These are phyloP conservation scores for Ascochyta clinopodiicola DNA, from an alignment of 2,329 filamentous ascomycete genomes.

Conservation along the genomic window DNA sequence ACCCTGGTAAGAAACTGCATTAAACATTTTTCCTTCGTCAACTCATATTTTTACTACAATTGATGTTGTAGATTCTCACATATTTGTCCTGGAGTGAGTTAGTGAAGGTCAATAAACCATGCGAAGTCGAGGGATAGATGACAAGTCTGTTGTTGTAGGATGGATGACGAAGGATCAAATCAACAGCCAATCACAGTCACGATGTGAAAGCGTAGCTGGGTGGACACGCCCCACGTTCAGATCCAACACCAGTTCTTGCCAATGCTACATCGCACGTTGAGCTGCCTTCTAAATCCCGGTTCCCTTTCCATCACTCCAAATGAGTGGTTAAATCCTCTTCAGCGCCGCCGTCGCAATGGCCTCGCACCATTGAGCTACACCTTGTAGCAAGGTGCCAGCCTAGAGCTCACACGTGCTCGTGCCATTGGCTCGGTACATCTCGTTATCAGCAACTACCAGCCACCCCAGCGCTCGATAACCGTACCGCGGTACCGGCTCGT, in stretches of 20 bases:
- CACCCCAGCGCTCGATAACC: slow-evolving; percentile 1
- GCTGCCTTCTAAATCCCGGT: not conserved
- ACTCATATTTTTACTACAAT: not conserved
- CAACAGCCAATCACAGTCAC: not conserved
- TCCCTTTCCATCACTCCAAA: too few species aligned
- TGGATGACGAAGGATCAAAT: not conserved
- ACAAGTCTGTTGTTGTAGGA: not conserved
- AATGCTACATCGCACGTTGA: not conserved
- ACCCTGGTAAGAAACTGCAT: not conserved
- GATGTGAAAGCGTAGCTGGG: not conserved
- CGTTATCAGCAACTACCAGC: slow-evolving; percentile 11
- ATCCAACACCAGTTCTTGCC: not conserved
- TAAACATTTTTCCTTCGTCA: not conserved
- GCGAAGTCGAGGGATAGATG: not conserved
- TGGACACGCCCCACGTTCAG: not conserved
- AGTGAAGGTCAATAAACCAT: not conserved
- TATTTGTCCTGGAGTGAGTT: not conserved
- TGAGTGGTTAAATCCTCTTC: not conserved
- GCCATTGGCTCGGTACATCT: slow-evolving; percentile 11
- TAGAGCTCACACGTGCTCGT: slow-evolving; percentile 10
- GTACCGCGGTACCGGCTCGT: slow-evolving; percentile 2
- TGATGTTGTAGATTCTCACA: not conserved
- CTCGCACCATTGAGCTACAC: not conserved
- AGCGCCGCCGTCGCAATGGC: not conserved
- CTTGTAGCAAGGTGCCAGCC: not conserved